phyloP scores from a whole-genome alignment of 2,329 filamentous ascomycete genomes.

The Zopfia rhizophila region DNA sequence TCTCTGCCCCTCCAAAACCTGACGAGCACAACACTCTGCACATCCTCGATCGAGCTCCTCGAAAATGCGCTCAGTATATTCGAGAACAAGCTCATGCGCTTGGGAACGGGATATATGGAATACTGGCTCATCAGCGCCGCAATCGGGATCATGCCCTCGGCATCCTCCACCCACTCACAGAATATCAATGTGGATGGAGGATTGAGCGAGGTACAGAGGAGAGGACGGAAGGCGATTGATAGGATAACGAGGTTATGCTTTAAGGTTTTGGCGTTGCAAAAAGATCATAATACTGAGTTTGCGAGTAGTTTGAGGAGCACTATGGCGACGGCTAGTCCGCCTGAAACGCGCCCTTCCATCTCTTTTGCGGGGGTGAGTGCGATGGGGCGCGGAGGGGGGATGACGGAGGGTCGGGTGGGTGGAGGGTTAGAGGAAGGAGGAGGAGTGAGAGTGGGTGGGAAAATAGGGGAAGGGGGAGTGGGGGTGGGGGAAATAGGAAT shows the following conservation, averaged over 20 bases:
- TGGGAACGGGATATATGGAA: constrained; percentile 50
- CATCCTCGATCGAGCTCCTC: constrained; percentile 39
- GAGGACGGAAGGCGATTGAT: constrained; percentile 39
- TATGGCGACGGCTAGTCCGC: constrained; percentile 20
- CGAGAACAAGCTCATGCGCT: constrained; percentile 46
- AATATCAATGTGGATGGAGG: not conserved
- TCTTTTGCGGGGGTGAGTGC: constrained; percentile 4
- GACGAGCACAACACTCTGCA: constrained; percentile 36
- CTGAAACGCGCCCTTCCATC: constrained; percentile 19
- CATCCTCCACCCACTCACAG: constrained; percentile 19
- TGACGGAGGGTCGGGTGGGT: not conserved
- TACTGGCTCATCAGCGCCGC: constrained; percentile 47
- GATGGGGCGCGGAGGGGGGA: not conserved
- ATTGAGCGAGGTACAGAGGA: constrained; percentile 22
- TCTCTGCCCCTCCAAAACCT: constrained; percentile 37
- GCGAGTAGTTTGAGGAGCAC: constrained; percentile 31
- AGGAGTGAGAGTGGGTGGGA: no score
- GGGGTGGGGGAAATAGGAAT: constrained; percentile 6
- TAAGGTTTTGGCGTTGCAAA: constrained; percentile 43
- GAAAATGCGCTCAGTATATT: constrained; percentile 41
- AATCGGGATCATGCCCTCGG: constrained; percentile 39
- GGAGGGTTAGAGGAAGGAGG: not conserved
- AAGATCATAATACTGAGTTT: constrained; percentile 35
- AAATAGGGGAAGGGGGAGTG: no score
- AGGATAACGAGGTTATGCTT: constrained; percentile 39